Evolutionary conservation across 495 filamentous ascomycete genomes (phyloP).

Genomic region (Daldinia childiae): DNA sequence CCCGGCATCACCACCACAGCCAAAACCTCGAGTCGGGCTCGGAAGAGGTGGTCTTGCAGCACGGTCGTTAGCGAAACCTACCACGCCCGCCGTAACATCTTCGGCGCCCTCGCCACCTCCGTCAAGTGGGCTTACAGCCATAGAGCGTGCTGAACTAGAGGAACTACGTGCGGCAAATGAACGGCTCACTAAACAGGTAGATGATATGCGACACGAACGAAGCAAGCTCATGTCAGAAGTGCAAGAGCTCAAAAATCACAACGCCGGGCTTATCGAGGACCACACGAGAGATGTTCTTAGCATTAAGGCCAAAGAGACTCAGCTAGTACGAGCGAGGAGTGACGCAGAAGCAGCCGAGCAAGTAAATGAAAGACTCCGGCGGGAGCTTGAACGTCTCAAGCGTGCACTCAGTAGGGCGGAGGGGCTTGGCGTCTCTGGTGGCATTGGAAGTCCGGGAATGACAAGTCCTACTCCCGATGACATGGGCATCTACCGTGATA

Average conservation of each 20-base stretch:
- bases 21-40: slow-evolving; percentile 74
- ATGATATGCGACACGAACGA: slow-evolving; percentile 80
- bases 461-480: slow-evolving; percentile 59
- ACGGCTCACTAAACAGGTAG: slow-evolving; percentile 70
- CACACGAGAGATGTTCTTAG: slow-evolving; percentile 94
- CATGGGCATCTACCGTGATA: slow-evolving; percentile 65
- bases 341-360: slow-evolving; percentile 91
- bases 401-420: slow-evolving; percentile 70
- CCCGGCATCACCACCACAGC: slow-evolving; percentile 62
- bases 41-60: slow-evolving; percentile 83
- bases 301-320: slow-evolving; percentile 98
- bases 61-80: slow-evolving; percentile 84
- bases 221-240: slow-evolving; percentile 79
- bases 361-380: slow-evolving; percentile 78
- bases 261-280: slow-evolving; percentile 96
- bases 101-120: slow-evolving; percentile 60
- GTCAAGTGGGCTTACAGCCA: slow-evolving; percentile 68
- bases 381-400: slow-evolving; percentile 93
- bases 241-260: slow-evolving; percentile 90
- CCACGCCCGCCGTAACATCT: slow-evolving; percentile 49
- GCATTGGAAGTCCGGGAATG: slow-evolving; percentile 55
- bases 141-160: slow-evolving; percentile 88
- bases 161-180: slow-evolving; percentile 87
- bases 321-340: slow-evolving; percentile 87
- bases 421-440: slow-evolving; percentile 52